These are phyloP conservation scores for Graphilbum fragrans DNA, from an alignment of 2,329 filamentous ascomycete genomes.

Conservation along the genomic window DNA sequence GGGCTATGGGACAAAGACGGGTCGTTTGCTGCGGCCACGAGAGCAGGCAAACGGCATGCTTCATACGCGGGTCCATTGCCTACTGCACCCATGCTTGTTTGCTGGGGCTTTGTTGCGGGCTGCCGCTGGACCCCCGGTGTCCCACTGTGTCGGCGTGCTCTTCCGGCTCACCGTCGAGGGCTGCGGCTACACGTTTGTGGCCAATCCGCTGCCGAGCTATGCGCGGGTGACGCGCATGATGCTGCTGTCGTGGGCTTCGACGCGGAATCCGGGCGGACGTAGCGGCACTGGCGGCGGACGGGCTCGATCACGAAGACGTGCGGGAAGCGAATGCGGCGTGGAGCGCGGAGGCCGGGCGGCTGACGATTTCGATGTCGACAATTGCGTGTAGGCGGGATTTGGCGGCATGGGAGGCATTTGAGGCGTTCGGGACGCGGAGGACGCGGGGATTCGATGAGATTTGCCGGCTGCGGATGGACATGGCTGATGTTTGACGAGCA, in stretches of 20 bases:
- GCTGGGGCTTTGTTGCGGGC: not conserved
- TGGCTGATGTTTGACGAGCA: too few species aligned
- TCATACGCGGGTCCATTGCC: not conserved
- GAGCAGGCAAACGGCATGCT: not conserved
- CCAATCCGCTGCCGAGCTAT: conserved; percentile 1
- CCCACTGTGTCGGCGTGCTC: conserved; percentile 5
- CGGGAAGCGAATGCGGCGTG: conserved; percentile 1
- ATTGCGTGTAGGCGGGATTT: too few species aligned
- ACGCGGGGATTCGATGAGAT: too few species aligned
- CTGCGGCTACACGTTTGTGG: conserved; percentile 6
- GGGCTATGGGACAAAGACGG: not conserved
- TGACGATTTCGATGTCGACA: not conserved
- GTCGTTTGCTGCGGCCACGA: not conserved
- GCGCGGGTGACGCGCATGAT: not conserved
- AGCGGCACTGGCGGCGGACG: not conserved
- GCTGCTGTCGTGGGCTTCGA: conserved; percentile 3
- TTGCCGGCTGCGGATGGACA: too few species aligned
- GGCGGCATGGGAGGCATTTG: too few species aligned
- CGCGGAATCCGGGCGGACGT: not conserved
- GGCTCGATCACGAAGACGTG: conserved; percentile 1
- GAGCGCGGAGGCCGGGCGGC: not conserved
- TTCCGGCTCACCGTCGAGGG: conserved; percentile 2
- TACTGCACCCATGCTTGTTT: conserved; percentile 6
- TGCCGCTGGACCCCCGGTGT: conserved; percentile 2
- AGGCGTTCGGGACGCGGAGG: too few species aligned